phyloP scores from a whole-genome alignment of 495 filamentous ascomycete species.

The Schizothecium vesticola region DNA sequence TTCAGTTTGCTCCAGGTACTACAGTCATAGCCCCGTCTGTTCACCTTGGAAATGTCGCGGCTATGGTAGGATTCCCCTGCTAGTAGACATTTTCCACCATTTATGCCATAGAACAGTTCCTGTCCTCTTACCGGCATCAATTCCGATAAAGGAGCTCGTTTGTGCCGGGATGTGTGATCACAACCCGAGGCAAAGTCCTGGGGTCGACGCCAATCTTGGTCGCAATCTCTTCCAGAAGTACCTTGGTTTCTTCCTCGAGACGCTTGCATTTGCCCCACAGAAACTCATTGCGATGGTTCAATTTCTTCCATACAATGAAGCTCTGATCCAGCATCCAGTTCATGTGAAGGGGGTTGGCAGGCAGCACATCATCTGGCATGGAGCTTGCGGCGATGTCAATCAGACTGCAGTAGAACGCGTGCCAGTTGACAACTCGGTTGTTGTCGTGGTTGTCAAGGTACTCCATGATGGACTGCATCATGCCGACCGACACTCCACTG shows the following conservation, averaged over 20 bases:
- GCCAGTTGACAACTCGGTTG: not conserved
- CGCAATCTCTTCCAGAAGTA: not conserved
- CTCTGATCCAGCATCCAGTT: not conserved
- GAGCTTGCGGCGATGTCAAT: not conserved
- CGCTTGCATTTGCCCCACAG: not conserved
- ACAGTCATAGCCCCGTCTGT: too few relatives aligned
- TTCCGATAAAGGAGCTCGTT: not conserved
- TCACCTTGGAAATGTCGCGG: too few relatives aligned
- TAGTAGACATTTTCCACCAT: not conserved
- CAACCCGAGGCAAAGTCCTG: not conserved
- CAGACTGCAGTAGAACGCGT: not conserved
- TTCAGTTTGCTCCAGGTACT: too few relatives aligned
- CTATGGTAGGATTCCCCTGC: too few relatives aligned
- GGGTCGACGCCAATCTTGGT: not conserved
- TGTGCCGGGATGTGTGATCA: not conserved
- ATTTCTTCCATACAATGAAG: not conserved
- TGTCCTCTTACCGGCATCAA: not conserved
- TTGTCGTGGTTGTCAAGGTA: not conserved
- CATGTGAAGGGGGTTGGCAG: not conserved
- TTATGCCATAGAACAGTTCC: not conserved
- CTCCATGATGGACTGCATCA: not conserved
- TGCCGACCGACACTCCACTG: not conserved
- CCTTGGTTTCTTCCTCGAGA: not conserved
- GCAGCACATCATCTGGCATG: not conserved
- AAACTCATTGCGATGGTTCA: not conserved